phyloP scores from a whole-genome alignment of 805 yeast species.

The Zygotorulaspora chibaensis region DNA sequence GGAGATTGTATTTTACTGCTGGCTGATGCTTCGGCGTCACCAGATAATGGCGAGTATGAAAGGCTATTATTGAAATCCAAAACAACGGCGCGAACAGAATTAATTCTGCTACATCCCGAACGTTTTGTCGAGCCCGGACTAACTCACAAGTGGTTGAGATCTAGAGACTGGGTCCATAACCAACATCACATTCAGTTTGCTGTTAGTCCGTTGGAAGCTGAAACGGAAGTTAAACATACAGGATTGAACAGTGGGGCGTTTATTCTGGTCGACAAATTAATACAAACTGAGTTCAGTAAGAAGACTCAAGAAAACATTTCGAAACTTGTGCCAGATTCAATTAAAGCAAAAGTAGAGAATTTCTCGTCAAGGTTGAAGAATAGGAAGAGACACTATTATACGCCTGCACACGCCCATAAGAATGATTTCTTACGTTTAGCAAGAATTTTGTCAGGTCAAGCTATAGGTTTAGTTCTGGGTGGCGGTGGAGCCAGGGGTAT shows the following conservation, averaged over 20 bases:
- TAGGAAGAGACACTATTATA: slow-evolving; percentile 27
- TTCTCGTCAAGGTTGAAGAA: slow-evolving; percentile 33
- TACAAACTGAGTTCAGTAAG: slow-evolving; percentile 31
- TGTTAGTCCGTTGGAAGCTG: slow-evolving; percentile 20
- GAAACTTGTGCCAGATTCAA: slow-evolving; percentile 31
- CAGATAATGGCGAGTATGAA: slow-evolving; percentile 83
- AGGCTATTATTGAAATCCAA: slow-evolving; percentile 65
- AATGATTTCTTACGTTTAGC: slow-evolving; percentile 89
- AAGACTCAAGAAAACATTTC: slow-evolving; percentile 33
- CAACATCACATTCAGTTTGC: slow-evolving; percentile 85
- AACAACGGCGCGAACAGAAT: slow-evolving; percentile 83
- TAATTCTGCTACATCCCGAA: slow-evolving; percentile 80
- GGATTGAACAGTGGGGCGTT: slow-evolving; percentile 17
- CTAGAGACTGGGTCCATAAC: slow-evolving; percentile 83
- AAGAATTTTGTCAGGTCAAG: slow-evolving; percentile 83
- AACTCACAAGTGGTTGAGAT: slow-evolving; percentile 79
- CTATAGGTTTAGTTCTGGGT: slow-evolving; percentile 89
- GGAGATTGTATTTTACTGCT: slow-evolving; percentile 89
- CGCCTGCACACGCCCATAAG: slow-evolving; percentile 51
- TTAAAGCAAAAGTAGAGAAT: slow-evolving; percentile 37
- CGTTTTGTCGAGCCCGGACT: slow-evolving; percentile 79
- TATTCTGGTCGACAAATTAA: slow-evolving; percentile 26
- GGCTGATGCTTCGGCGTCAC: slow-evolving; percentile 75
- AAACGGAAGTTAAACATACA: slow-evolving; percentile 20
- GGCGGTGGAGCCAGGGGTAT: slow-evolving; percentile 98